Percentiles rank a stretch among this genome's conserved stretches.
Evolutionary conservation across 148 eudicot species (phyloP).

Genomic region (Tetragonia tetragonoides): DNA sequence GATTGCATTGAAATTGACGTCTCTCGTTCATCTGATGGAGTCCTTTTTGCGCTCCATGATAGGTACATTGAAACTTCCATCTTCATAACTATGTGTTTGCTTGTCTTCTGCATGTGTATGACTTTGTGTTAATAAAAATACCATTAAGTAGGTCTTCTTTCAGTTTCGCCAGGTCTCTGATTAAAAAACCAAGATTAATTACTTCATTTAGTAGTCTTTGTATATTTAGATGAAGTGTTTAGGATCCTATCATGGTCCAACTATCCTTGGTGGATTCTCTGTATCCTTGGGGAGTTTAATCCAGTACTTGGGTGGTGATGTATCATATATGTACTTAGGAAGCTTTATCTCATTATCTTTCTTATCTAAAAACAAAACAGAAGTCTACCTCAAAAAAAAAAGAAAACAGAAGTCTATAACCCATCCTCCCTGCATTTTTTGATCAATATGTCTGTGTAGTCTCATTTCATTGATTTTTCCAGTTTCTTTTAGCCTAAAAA

Average conservation of each 20-base stretch:
- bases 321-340: too few species aligned
- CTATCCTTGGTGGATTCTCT: background rate
- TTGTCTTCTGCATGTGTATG: background rate
- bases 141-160: background rate
- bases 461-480: too few species aligned
- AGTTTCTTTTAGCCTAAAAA: too few species aligned
- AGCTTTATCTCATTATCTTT: too few species aligned
- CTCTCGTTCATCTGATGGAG: slow-evolving; percentile 90
- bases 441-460: too few species aligned
- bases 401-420: too few species aligned
- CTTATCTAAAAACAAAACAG: too few species aligned
- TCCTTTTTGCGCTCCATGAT: slow-evolving; percentile 91
- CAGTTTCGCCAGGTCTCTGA: too few species aligned
- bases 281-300: background rate
- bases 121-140: background rate
- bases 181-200: background rate
- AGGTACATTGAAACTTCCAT: slow-evolving; percentile 40
- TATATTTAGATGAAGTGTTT: background rate
- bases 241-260: too few species aligned
- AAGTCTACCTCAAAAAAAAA: too few species aligned
- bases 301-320: too few species aligned
- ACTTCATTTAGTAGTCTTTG: background rate
- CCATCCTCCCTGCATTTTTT: too few species aligned
- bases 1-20: slow-evolving; percentile 98
- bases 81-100: background rate